Conservation (phyloP, 768 basidiomycete genomes). For the Zangia roseola region DNA sequence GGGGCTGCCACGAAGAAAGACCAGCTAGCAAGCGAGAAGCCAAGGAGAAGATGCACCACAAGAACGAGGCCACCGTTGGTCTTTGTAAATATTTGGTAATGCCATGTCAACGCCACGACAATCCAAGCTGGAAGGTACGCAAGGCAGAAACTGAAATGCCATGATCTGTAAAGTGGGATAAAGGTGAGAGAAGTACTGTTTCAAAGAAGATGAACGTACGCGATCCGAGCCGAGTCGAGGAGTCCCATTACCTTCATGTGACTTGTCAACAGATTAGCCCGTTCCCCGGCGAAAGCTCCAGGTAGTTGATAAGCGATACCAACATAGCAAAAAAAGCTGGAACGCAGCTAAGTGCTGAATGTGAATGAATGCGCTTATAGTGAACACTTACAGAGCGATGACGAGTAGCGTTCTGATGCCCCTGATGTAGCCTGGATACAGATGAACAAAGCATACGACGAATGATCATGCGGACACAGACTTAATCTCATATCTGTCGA, state of each 20-base stretch:
- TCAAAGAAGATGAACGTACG: constrained; percentile 35
- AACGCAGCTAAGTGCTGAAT: neutral
- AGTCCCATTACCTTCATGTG: constrained; percentile 85
- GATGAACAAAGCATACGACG: neutral
- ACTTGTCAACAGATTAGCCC: constrained; percentile 60
- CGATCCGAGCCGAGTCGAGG: constrained; percentile 62
- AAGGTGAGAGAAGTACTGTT: neutral
- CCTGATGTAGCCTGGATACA: constrained; percentile 51
- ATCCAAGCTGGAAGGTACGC: constrained; percentile 80
- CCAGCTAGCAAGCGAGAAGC: constrained; percentile 67
- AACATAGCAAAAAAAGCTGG: constrained; percentile 66
- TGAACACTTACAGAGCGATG: constrained; percentile 54
- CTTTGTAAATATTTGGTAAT: constrained; percentile 59
- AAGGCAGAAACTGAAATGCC: constrained; percentile 66
- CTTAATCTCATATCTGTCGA: constrained; percentile 52
- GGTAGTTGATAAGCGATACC: constrained; percentile 80
- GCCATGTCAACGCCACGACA: constrained; percentile 63
- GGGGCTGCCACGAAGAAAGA: constrained; percentile 68
- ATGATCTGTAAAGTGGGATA: constrained; percentile 36
- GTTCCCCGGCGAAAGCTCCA: constrained; percentile 64
- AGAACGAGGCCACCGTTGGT: constrained; percentile 62
- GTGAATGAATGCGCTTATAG: neutral
- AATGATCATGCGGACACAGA: constrained; percentile 28
- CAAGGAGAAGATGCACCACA: constrained; percentile 63
- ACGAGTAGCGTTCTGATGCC: constrained; percentile 63